A percentile compares a stretch with the other conserved stretches of the same genome.
Conservation (phyloP, 345 rosid genomes). For the Dovyalis caffra region DNA sequence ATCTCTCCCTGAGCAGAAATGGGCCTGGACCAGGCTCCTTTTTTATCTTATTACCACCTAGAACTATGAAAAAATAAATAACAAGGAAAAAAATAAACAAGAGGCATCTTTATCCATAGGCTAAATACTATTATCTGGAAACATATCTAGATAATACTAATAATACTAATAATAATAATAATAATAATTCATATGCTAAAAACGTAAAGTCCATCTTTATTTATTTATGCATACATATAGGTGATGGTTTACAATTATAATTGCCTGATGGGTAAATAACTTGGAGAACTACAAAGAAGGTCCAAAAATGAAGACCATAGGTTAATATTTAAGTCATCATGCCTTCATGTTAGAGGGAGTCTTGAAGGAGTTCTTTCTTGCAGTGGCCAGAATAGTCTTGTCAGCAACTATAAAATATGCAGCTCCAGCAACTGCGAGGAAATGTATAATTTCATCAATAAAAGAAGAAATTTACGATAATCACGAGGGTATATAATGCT, state of each 20-base stretch:
- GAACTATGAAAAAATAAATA: too few species aligned
- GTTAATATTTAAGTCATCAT: neutral
- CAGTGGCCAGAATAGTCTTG: constrained; percentile 84
- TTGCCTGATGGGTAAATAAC: neutral
- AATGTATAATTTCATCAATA: neutral
- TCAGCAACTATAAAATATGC: constrained; percentile 93
- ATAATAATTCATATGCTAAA: neutral
- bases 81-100: too few species aligned
- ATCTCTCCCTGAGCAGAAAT: too few species aligned
- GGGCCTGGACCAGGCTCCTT: too few species aligned
- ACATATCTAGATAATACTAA: too few species aligned
- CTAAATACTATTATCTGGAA: too few species aligned
- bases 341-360: neutral
- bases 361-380: constrained; percentile 72
- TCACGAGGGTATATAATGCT: neutral
- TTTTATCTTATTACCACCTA: too few species aligned
- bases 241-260: neutral
- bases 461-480: neutral
- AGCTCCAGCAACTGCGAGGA: constrained; percentile 64
- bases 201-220: constrained; percentile 16
- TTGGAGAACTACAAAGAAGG: neutral
- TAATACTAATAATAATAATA: too few species aligned
- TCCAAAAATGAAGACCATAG: neutral
- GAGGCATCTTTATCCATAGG: too few species aligned
- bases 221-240: constrained; percentile 7